These are phyloP conservation scores for Dictyostelium purpureum DNA, from an alignment of 78 protist species.

Conservation along the genomic window DNA sequence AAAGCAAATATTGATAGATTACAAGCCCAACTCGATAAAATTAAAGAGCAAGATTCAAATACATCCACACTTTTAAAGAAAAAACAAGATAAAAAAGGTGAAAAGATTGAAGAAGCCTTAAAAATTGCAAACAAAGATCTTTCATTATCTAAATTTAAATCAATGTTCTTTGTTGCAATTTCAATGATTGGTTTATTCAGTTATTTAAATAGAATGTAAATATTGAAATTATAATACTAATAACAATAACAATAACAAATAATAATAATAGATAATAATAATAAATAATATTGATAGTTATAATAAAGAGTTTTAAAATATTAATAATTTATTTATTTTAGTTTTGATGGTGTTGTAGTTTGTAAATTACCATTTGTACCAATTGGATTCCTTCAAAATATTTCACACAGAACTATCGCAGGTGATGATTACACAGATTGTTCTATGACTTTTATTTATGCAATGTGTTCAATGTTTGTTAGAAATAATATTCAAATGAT, in stretches of 20 bases:
- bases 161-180: slow-evolving; percentile 75
- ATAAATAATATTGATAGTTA: neutral
- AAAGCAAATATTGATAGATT: slow-evolving; percentile 23
- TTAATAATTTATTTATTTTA: slow-evolving; percentile 13
- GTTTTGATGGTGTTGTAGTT: slow-evolving; percentile 82
- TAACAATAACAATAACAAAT: neutral
- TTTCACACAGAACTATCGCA: slow-evolving; percentile 78
- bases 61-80: neutral
- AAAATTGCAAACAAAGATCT: slow-evolving; percentile 66
- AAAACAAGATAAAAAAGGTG: slow-evolving; percentile 51
- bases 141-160: slow-evolving; percentile 57
- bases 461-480: slow-evolving; percentile 79
- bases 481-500: slow-evolving; percentile 77
- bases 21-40: slow-evolving; percentile 43
- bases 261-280: neutral
- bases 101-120: slow-evolving; percentile 58
- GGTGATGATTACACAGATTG: slow-evolving; percentile 84
- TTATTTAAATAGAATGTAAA: slow-evolving; percentile 66
- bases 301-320: too few species aligned
- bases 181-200: slow-evolving; percentile 72
- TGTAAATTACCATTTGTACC: slow-evolving; percentile 88
- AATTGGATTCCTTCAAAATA: slow-evolving; percentile 71
- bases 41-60: slow-evolving; percentile 23
- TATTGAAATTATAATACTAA: neutral
- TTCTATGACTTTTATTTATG: slow-evolving; percentile 83